A percentile compares a stretch with the other conserved stretches of the same genome.
Conservation (phyloP, 2,329 filamentous ascomycete genomes). For the Aureobasidium namibiae region DNA sequence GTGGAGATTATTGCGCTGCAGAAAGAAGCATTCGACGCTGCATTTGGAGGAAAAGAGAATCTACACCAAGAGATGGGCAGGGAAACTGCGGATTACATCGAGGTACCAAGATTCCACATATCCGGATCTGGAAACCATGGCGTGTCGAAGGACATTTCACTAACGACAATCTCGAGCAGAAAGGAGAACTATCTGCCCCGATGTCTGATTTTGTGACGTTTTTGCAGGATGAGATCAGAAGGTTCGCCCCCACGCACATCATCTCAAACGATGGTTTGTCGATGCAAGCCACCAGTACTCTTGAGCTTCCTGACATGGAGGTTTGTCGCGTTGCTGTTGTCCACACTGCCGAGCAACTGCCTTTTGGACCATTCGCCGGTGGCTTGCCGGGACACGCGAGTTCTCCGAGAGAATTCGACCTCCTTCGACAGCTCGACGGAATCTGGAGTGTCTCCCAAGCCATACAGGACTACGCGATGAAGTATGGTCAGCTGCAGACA, state of each 20-base stretch:
- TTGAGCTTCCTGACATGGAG: not conserved
- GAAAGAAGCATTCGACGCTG: not conserved
- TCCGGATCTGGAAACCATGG: not conserved
- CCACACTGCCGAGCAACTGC: not conserved
- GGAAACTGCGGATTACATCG: not conserved
- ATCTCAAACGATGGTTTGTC: not conserved
- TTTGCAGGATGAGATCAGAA: not conserved
- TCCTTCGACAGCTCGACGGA: not conserved
- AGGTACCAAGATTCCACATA: not conserved
- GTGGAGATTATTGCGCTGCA: not conserved
- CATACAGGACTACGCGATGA: conserved; percentile 9
- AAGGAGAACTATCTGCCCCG: not conserved
- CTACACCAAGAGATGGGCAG: not conserved
- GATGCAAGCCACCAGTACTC: not conserved
- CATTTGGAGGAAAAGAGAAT: not conserved
- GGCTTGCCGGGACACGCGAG: not conserved
- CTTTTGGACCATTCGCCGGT: not conserved
- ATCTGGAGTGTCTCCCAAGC: not conserved
- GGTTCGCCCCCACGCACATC: not conserved
- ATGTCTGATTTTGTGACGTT: not conserved
- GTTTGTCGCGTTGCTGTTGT: not conserved
- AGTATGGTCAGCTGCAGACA: conserved; percentile 15
- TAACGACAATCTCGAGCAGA: not conserved
- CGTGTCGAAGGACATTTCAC: not conserved
- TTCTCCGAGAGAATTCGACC: not conserved